phyloP scores from a whole-genome alignment of 768 basidiomycete species.

The Kwoniella mangroviensis region DNA sequence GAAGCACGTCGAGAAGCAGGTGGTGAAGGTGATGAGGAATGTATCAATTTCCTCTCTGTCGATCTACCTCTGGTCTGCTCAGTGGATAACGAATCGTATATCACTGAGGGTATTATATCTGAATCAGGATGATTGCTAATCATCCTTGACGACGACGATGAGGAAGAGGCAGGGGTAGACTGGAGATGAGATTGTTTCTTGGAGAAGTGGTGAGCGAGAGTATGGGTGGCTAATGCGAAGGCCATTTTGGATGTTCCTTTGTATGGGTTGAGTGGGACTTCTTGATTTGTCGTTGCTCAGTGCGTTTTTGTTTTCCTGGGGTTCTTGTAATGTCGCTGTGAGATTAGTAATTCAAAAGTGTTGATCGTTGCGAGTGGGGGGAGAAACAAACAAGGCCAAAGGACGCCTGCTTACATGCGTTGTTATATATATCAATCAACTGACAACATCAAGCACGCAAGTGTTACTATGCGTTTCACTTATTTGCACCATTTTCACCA shows the following conservation, averaged over 20 bases:
- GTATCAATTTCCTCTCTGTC: slow-evolving; percentile 18
- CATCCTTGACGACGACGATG: slow-evolving; percentile 11
- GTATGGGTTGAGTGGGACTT: not conserved
- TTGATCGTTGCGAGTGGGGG: not conserved
- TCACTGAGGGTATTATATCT: slow-evolving; percentile 24
- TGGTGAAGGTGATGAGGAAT: slow-evolving; percentile 21
- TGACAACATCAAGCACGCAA: not conserved
- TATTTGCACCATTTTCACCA: not conserved
- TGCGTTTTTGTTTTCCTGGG: no score
- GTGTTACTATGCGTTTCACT: not conserved
- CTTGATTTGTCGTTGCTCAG: not conserved
- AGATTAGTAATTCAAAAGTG: not conserved
- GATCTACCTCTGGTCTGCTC: slow-evolving; percentile 14
- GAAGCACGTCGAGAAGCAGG: slow-evolving; percentile 3
- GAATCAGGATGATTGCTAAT: slow-evolving; percentile 17
- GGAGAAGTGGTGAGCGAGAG: slow-evolving; percentile 1
- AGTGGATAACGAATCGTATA: slow-evolving; percentile 13
- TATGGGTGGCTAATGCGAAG: slow-evolving; percentile 18
- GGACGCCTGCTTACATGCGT: not conserved
- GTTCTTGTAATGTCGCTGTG: not conserved
- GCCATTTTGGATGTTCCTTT: slow-evolving; percentile 4
- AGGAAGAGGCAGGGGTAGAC: not conserved
- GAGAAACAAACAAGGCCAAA: not conserved
- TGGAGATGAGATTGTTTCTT: not conserved
- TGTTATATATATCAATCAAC: not conserved